These are phyloP conservation scores for Schrenkiella parvula DNA, from an alignment of 345 rosid genomes.

Conservation along the genomic window DNA sequence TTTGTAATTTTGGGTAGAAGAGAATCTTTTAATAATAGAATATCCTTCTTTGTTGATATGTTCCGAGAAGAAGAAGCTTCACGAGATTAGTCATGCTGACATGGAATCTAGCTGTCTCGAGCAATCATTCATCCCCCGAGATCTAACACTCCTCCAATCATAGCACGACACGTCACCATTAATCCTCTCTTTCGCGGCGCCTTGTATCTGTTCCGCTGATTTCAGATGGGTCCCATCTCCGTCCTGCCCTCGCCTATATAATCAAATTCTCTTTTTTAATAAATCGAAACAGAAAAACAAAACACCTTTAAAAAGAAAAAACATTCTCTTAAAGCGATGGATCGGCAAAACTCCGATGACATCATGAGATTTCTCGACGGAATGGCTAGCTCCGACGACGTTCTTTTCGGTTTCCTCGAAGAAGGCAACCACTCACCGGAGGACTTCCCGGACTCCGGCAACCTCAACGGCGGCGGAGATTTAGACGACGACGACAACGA, in stretches of 20 bases:
- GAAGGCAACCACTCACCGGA: constrained; percentile 33
- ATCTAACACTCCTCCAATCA: constrained; percentile 15
- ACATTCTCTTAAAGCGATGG: constrained; percentile 6
- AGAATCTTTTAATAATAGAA: constrained; percentile 14
- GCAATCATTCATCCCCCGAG: constrained; percentile 11
- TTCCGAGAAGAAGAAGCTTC: not conserved
- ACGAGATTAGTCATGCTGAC: constrained; percentile 39
- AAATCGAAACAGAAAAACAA: not conserved
- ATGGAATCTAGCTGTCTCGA: constrained; percentile 44
- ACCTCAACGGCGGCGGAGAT: constrained; percentile 14
- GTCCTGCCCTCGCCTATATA: constrained; percentile 5
- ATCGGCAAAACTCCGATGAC: constrained; percentile 43
- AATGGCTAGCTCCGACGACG: constrained; percentile 50
- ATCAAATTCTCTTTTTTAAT: not conserved
- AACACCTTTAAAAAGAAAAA: too few relatives aligned
- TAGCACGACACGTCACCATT: constrained; percentile 26
- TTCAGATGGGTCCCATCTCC: constrained; percentile 27
- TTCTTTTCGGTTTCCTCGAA: constrained; percentile 55
- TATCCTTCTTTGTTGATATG: constrained; percentile 42
- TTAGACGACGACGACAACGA: constrained; percentile 17
- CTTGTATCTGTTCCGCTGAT: constrained; percentile 45
- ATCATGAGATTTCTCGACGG: constrained; percentile 49
- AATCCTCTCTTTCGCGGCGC: constrained; percentile 41
- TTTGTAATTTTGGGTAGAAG: not conserved
- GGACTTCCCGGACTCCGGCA: constrained; percentile 15